A percentile compares a stretch with the other conserved stretches of the same genome.
Conservation (phyloP, 2,329 filamentous ascomycete genomes). For the Phialocephala subalpina region DNA sequence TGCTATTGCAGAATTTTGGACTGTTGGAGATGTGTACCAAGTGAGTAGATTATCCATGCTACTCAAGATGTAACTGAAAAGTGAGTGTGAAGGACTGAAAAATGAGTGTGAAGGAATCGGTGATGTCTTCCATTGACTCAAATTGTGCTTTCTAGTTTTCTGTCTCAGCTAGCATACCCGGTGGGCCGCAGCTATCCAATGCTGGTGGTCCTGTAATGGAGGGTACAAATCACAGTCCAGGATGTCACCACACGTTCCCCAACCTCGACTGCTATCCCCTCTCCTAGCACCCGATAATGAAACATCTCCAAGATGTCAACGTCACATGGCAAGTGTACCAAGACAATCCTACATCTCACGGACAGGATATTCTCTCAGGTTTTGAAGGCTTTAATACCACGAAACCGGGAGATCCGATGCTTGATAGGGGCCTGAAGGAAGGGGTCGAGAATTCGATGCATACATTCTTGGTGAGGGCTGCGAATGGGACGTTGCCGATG, state of each 20-base stretch:
- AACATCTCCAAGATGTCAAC: constrained; percentile 51
- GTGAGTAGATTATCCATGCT: constrained; percentile 37
- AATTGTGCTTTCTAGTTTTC: constrained; percentile 54
- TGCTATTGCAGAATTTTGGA: constrained; percentile 60
- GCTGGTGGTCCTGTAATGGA: constrained; percentile 52
- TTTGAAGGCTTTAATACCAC: constrained; percentile 55
- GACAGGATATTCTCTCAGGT: constrained; percentile 53
- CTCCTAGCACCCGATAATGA: constrained; percentile 55
- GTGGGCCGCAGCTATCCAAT: constrained; percentile 47
- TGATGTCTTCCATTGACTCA: constrained; percentile 52
- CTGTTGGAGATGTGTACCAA: constrained; percentile 63
- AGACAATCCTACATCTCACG: constrained; percentile 51
- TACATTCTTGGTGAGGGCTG: constrained; percentile 57
- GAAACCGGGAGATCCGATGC: constrained; percentile 25
- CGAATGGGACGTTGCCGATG: constrained; percentile 57
- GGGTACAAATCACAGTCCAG: constrained; percentile 41
- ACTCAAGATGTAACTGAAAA: too few relatives aligned
- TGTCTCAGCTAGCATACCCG: constrained; percentile 52
- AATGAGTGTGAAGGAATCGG: constrained; percentile 46
- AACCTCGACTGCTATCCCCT: constrained; percentile 53
- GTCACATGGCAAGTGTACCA: constrained; percentile 56
- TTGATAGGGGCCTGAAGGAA: neutral
- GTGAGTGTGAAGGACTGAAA: too few relatives aligned
- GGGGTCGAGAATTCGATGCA: constrained; percentile 44
- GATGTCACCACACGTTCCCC: neutral